Evolutionary conservation across 345 rosid species (phyloP).

Genomic region (Citrus cavaleriei): DNA sequence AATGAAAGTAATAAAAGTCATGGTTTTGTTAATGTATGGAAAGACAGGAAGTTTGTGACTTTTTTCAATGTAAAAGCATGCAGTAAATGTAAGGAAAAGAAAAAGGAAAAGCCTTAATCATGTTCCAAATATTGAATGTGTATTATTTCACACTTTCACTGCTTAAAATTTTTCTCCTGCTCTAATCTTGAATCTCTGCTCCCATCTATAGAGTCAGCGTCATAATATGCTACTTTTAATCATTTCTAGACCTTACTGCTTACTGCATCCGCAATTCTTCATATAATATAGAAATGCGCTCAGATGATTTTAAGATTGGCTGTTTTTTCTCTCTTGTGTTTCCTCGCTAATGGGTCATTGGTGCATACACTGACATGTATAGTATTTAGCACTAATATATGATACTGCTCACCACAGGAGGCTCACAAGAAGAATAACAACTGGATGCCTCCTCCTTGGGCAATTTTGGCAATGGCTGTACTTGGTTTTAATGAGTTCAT

Average conservation of each 20-base stretch:
- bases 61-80: not conserved
- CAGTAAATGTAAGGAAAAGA: not conserved
- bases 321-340: not conserved
- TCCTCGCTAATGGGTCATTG: not conserved
- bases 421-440: constrained; percentile 61
- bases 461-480: constrained; percentile 50
- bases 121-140: not conserved
- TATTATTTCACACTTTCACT: too few species aligned
- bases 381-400: not conserved
- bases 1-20: not conserved
- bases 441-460: constrained; percentile 79
- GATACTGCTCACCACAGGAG: constrained; percentile 40
- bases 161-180: not conserved
- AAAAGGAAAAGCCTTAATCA: not conserved
- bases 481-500: constrained; percentile 80
- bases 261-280: too few species aligned
- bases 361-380: not conserved
- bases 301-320: not conserved
- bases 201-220: not conserved
- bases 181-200: not conserved
- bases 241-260: not conserved
- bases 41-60: not conserved
- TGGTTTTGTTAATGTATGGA: not conserved
- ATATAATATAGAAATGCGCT: not conserved
- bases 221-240: not conserved